Conservation (phyloP, 1,139 yeast species). For the Pichia sp. region DNA sequence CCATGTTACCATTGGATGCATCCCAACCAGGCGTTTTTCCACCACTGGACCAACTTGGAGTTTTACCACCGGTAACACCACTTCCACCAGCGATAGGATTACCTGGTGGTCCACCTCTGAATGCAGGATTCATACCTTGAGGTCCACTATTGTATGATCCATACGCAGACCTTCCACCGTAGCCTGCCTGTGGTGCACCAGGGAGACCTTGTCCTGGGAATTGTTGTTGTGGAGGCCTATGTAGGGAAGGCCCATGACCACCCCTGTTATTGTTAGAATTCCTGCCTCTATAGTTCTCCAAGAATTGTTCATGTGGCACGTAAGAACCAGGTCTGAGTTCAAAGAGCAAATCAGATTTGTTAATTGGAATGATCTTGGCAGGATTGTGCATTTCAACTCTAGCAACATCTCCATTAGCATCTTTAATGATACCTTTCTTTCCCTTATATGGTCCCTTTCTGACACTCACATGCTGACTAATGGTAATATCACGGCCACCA, state of each 20-base stretch:
- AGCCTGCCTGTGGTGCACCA: neutral
- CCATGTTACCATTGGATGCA: neutral
- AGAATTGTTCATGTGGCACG: constrained; percentile 75
- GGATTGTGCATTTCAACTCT: constrained; percentile 92
- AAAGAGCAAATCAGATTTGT: constrained; percentile 68
- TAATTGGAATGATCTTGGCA: constrained; percentile 79
- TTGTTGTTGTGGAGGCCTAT: constrained; percentile 14
- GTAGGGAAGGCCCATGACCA: neutral
- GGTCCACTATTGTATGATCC: constrained; percentile 24
- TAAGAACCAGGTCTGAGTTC: constrained; percentile 55
- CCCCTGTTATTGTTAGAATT: neutral
- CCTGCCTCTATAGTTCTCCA: constrained; percentile 39
- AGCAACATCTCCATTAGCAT: constrained; percentile 86
- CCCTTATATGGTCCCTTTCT: constrained; percentile 93
- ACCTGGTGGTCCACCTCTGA: constrained; percentile 27
- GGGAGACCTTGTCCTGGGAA: constrained; percentile 18
- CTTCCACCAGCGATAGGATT: neutral
- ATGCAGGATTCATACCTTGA: constrained; percentile 27
- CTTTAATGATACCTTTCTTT: constrained; percentile 86
- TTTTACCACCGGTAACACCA: constrained; percentile 17
- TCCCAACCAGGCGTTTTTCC: constrained; percentile 30
- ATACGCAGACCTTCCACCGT: constrained; percentile 20
- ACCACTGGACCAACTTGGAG: constrained; percentile 22
- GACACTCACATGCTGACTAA: constrained; percentile 80
- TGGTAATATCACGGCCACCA: constrained; percentile 73